phyloP scores from a whole-genome alignment of 495 filamentous ascomycete species.

The Tuber brumale region DNA sequence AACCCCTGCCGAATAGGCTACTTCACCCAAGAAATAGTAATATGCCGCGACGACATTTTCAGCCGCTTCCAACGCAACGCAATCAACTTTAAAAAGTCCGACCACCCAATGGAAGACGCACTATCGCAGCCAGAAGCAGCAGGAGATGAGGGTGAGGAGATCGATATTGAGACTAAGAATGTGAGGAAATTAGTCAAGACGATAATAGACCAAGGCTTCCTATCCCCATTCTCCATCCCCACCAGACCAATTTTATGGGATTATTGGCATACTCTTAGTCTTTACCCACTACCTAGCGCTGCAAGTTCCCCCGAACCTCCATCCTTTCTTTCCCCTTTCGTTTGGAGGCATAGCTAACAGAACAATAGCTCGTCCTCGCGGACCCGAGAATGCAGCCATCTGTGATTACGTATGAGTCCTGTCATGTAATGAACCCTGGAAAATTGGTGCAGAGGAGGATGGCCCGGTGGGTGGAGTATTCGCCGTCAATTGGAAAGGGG shows the following conservation, averaged over 20 bases:
- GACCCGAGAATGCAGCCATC: constrained; percentile 76
- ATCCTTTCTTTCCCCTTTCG: background rate
- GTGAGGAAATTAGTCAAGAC: constrained; percentile 88
- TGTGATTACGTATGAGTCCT: constrained; percentile 84
- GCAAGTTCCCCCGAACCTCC: constrained; percentile 10
- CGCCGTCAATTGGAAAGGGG: constrained; percentile 28
- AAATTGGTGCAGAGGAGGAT: constrained; percentile 59
- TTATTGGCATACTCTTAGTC: constrained; percentile 45
- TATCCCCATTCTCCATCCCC: constrained; percentile 75
- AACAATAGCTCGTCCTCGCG: constrained; percentile 56
- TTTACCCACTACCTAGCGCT: constrained; percentile 83
- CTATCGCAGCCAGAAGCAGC: constrained; percentile 32
- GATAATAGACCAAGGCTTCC: constrained; percentile 80
- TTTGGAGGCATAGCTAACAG: background rate
- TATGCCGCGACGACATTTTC: constrained; percentile 80
- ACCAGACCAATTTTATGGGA: constrained; percentile 83
- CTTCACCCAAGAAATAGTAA: constrained; percentile 77
- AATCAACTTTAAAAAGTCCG: constrained; percentile 52
- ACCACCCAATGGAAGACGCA: constrained; percentile 39
- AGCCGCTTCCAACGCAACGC: constrained; percentile 67
- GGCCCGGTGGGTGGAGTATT: constrained; percentile 78
- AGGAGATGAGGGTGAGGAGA: constrained; percentile 20
- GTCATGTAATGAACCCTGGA: constrained; percentile 92
- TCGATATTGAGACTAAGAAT: constrained; percentile 51
- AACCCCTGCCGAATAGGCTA: constrained; percentile 75